A percentile compares a stretch with the other conserved stretches of the same genome.
These are phyloP conservation scores for Trichophyton schoenleinii DNA, from an alignment of 2,329 filamentous ascomycete genomes.

Conservation along the genomic window DNA sequence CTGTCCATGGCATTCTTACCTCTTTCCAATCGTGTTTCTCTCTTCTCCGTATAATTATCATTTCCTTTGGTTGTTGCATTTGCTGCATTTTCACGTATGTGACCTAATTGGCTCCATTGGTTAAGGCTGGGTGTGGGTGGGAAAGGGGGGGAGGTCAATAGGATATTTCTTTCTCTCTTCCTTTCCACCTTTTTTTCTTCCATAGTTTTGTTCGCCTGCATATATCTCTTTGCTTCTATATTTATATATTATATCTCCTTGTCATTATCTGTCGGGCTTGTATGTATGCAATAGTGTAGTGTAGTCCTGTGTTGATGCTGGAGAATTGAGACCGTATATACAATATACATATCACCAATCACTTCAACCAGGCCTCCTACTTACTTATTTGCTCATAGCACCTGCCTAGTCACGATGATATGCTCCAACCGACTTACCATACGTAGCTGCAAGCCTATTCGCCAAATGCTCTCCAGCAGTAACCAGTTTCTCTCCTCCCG, in stretches of 20 bases:
- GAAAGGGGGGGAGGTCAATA: neutral
- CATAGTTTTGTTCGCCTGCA: too few relatives aligned
- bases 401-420: conserved; percentile 1
- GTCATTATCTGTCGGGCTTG: too few relatives aligned
- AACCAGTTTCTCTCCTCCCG: conserved; percentile 33
- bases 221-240: too few relatives aligned
- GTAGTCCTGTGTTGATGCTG: too few relatives aligned
- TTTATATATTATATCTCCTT: too few relatives aligned
- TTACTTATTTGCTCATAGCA: neutral
- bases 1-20: neutral
- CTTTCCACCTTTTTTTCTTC: neutral
- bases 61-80: neutral
- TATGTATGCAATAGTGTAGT: too few relatives aligned
- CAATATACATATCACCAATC: neutral
- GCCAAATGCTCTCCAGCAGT: conserved; percentile 49
- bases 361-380: too few relatives aligned
- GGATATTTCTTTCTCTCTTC: neutral
- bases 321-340: neutral
- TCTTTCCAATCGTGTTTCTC: neutral
- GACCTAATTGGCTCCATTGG: neutral
- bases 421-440: conserved; percentile 28
- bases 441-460: conserved; percentile 46
- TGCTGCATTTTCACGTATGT: conserved; percentile 3
- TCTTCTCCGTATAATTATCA: neutral
- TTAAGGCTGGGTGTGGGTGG: neutral